These are phyloP conservation scores for Davidsoniella virescens DNA, from an alignment of 2,329 filamentous ascomycete species.

Conservation along the genomic window DNA sequence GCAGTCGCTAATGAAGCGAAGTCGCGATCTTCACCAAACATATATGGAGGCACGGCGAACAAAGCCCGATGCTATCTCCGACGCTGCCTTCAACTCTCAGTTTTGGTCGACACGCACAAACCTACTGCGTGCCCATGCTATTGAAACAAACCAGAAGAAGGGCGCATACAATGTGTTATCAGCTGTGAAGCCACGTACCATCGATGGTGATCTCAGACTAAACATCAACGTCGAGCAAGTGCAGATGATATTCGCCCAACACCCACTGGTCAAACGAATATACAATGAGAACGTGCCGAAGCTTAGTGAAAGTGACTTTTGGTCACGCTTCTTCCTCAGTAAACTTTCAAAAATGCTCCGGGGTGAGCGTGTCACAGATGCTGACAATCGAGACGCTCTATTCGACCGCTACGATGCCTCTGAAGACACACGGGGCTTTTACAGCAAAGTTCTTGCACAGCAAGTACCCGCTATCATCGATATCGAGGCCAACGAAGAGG, in stretches of 20 bases:
- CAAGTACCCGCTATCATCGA: conserved; percentile 82
- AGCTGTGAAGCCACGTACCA: conserved; percentile 64
- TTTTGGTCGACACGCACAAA: conserved; percentile 89
- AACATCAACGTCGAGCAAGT: conserved; percentile 86
- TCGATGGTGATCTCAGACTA: conserved; percentile 59
- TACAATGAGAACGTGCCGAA: conserved; percentile 89
- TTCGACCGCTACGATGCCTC: conserved; percentile 74
- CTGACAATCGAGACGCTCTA: conserved; percentile 58
- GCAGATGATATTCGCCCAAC: conserved; percentile 80
- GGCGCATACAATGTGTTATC: conserved; percentile 91
- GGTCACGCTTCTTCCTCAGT: conserved; percentile 87
- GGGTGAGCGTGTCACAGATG: conserved; percentile 69
- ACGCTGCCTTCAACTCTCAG: conserved; percentile 69
- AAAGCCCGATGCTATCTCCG: conserved; percentile 70
- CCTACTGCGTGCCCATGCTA: conserved; percentile 74
- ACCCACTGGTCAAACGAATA: conserved; percentile 74
- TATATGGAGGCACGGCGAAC: conserved; percentile 72
- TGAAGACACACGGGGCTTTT: conserved; percentile 42
- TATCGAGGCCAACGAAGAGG: conserved; percentile 84
- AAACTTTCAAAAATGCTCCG: conserved; percentile 79
- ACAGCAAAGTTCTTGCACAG: conserved; percentile 39
- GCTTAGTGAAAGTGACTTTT: conserved; percentile 66
- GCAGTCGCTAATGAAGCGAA: conserved; percentile 71
- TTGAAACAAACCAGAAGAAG: conserved; percentile 70
- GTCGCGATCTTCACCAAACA: conserved; percentile 58